Conservation (phyloP, 495 filamentous ascomycete genomes). For the Annulohypoxylon stygium region DNA sequence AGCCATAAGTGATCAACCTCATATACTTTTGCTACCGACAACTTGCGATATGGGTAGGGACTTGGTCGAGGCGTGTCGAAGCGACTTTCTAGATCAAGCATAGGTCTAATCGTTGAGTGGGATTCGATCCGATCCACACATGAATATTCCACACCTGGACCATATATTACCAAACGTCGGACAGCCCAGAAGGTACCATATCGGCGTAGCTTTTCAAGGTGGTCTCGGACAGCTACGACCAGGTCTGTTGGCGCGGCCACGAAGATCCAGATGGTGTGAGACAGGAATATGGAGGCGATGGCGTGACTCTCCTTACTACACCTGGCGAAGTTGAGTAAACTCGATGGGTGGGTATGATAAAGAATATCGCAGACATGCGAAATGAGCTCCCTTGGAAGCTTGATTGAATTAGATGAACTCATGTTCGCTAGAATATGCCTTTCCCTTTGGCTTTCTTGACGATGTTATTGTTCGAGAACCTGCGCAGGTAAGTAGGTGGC, state of each 20-base stretch:
- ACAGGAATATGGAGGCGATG: conserved; percentile 1
- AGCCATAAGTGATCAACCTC: conserved; percentile 8
- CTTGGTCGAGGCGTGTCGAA: neutral
- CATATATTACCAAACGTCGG: conserved; percentile 16
- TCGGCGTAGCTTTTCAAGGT: neutral
- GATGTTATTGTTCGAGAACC: neutral
- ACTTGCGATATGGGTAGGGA: neutral
- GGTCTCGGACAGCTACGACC: neutral
- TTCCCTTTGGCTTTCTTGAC: neutral
- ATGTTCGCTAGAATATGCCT: neutral
- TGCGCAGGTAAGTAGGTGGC: too few species aligned
- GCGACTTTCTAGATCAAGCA: neutral
- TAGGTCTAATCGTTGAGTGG: too few species aligned
- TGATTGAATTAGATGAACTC: neutral
- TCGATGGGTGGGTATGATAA: neutral
- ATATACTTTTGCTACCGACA: neutral
- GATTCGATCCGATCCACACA: neutral
- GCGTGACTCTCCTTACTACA: conserved; percentile 3
- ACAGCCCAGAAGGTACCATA: neutral
- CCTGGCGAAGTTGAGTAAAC: neutral
- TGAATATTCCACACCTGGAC: neutral
- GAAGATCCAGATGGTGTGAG: conserved; percentile 25
- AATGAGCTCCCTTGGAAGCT: neutral
- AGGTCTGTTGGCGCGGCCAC: neutral
- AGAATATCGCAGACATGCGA: neutral